Base-by-base conservation (phyloP, 2,329 filamentous ascomycete species). In the Chlorencoelia australis region DNA sequence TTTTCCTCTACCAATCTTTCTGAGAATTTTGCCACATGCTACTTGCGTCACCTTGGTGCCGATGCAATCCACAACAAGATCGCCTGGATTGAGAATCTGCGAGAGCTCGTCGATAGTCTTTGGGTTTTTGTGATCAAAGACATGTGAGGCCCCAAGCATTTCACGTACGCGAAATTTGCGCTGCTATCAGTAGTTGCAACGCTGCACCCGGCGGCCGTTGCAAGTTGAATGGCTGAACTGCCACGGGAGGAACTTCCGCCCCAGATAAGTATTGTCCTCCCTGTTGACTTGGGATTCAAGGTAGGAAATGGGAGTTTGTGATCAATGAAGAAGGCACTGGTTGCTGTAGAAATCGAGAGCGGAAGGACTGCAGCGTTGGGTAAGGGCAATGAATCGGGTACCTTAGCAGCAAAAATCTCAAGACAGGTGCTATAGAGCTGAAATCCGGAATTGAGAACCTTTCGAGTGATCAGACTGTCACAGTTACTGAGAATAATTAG, bases 171-270 rank as follows among this genome's bases (percentile, higher is more conserved):
- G 33, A 59, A 59, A 43, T 67, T 70, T 21, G 42, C 35, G 0
- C 62, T 56, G 0, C 66, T 67, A 43, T 62, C 65, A 1, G 65
- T 68, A 0, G 64, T 54, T n/a, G 69, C 60, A 3, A 62, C 58
- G 0, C 41, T 53, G 11, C 60, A 52, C 0, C 66, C 65, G 10
- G 61, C 43, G 5, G 47, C 45, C 13, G 41, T 34, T n/a, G 48
- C 46, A 4, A 48, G 18, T 36, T 52, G 49, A 24, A 51, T 49
- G 4, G 45, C 45, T 3, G 40, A 38, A 7, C 20, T 36, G 5
- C 48, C 49, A 26, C 41, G 36, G 8, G 35, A 37, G 4, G 46
- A 48, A 35, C 43, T 46, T 3, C 49, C 49, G 21, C 49, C 48
- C 48, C 49, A 52, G 18, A 52, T 37, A 7, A 52, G 18, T 18